Base-by-base conservation (phyloP, 371 early-diverging fungal genomes). In the Mucor sp. region DNA sequence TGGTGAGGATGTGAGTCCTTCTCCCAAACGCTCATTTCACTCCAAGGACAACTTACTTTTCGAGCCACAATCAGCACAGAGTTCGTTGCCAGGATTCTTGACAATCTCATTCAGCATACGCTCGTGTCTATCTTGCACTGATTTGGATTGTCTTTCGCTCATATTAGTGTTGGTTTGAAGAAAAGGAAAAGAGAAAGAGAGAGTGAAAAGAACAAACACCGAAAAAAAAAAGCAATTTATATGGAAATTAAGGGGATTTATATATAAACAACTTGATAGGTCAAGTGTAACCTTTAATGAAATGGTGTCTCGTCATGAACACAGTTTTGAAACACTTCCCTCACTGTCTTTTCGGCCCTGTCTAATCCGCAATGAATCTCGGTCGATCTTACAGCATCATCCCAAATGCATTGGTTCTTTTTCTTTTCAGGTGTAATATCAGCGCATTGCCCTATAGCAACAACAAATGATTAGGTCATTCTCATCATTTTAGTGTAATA, bases 31-130 rank as follows among this genome's bases (percentile, higher is more conserved):
- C 12, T 17, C 28, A 25, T 50, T 35, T 33, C 47, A n/a, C n/a
- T 7, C n/a, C 14, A 14, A n/a, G n/a, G 14, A 17, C 17, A 53
- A n/a, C 43, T 32, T 86, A 91, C 93, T 91, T 67, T 83, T 85
- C 19, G 89, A 80, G 28, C 87, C 83, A 74, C 95, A 95, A 74
- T 94, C 95, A 43, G 94, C 94, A 71, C 95, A 95, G 15, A 72
- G 76, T 56, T 87, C 85, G 68, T 95, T 95, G 66, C 86, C 93
- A 0, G 92, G 92, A 27, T 87, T 75, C 66, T 88, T 90, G 21
- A 89, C 81, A 30, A 95, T 73, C 44, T 93, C 93, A 23, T 77
- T 69, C 9, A 95, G 85, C 47, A 91, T 83, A 53, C 87, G 85
- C 68, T 88, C 90, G 71, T 83, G 78, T 28, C 77, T 69, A 33